These are phyloP conservation scores for Beta vulgaris DNA, from an alignment of 148 eudicot species.

Conservation along the genomic window DNA sequence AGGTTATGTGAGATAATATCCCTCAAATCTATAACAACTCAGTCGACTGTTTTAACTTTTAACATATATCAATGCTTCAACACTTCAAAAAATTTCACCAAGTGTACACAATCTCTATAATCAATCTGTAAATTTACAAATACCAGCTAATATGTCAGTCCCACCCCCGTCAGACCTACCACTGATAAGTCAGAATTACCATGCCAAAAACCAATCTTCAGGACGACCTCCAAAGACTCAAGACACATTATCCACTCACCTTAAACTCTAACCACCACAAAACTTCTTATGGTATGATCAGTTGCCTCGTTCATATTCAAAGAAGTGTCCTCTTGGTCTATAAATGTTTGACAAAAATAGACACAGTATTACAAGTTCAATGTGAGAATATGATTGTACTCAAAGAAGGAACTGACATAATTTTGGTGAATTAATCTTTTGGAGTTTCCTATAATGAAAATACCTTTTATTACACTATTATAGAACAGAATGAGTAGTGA, in stretches of 20 bases:
- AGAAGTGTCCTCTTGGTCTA: neutral
- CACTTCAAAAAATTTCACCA: neutral
- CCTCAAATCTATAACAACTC: neutral
- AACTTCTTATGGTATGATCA: neutral
- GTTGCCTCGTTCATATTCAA: neutral
- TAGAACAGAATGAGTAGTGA: too few relatives aligned
- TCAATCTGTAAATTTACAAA: neutral
- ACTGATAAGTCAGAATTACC: neutral
- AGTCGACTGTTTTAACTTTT: neutral
- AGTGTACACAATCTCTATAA: too few relatives aligned
- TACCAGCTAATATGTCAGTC: slow-evolving; percentile 1
- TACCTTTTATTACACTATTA: too few relatives aligned
- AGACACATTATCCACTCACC: neutral
- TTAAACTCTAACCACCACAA: neutral
- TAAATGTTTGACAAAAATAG: neutral
- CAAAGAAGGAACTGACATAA: too few relatives aligned
- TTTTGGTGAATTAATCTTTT: too few relatives aligned
- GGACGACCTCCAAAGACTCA: neutral
- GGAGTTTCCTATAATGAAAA: too few relatives aligned
- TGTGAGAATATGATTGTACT: too few relatives aligned
- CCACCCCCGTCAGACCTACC: neutral
- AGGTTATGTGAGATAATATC: too few relatives aligned
- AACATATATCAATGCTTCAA: too few relatives aligned
- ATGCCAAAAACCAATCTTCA: neutral
- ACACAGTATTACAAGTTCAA: neutral